Evolutionary conservation across 257 asterid species (phyloP).

Genomic region (Solanum medicagineum): DNA sequence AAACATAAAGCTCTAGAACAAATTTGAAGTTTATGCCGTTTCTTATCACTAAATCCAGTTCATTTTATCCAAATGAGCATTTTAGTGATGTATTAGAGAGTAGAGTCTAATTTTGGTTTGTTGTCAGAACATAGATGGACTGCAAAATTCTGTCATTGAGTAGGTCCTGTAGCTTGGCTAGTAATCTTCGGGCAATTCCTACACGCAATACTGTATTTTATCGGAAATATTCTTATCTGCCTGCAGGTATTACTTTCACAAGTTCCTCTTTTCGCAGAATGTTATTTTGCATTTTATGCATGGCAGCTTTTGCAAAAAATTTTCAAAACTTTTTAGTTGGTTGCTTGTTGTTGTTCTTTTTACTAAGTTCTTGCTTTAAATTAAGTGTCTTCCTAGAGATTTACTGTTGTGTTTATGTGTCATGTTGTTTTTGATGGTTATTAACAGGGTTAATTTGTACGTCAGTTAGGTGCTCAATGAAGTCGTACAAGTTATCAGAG

Average conservation of each 20-base stretch:
- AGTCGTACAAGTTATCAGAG: conserved; percentile 72
- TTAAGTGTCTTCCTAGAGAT: neutral
- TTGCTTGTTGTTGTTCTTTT: neutral
- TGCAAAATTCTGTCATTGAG: conserved; percentile 47
- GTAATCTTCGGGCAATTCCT: conserved; percentile 13
- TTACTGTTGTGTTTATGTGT: neutral
- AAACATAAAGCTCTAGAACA: neutral
- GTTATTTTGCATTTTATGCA: neutral
- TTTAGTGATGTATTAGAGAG: neutral
- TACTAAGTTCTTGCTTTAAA: neutral
- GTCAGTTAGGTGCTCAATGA: conserved; percentile 59
- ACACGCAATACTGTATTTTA: conserved; percentile 6
- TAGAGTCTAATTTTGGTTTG: neutral
- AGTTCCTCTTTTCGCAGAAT: neutral
- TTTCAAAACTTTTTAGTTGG: neutral
- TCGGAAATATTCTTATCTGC: conserved; percentile 9
- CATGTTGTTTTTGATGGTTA: conserved; percentile 4
- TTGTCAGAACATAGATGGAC: conserved; percentile 38
- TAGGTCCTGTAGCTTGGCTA: conserved; percentile 23
- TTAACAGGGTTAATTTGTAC: conserved; percentile 33
- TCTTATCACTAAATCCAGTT: too few species aligned
- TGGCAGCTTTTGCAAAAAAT: neutral
- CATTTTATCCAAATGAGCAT: too few species aligned
- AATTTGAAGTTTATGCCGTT: neutral
- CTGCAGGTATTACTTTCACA: conserved; percentile 15